A percentile compares a stretch with the other conserved stretches of the same genome.
phyloP scores from a whole-genome alignment of 306 rosid species.

The Sicyos edulis region DNA sequence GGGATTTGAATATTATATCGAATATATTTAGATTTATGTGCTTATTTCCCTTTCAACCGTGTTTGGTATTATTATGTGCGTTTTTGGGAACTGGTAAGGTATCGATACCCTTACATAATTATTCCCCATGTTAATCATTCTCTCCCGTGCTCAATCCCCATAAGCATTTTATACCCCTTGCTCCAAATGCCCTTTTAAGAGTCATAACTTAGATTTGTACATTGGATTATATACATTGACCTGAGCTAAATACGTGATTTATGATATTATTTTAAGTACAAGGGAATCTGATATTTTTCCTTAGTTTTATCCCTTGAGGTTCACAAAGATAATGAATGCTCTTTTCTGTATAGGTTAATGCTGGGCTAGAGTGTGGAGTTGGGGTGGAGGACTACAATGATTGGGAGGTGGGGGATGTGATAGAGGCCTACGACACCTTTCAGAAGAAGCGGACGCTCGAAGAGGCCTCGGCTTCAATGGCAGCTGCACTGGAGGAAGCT shows the following conservation, averaged over 20 bases:
- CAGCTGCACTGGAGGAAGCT: slow-evolving; percentile 74
- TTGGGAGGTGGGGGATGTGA: slow-evolving; percentile 77
- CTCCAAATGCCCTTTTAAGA: no score
- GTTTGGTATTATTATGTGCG: no score
- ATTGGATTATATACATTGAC: background rate
- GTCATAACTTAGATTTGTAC: background rate
- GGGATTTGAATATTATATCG: no score
- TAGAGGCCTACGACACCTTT: slow-evolving; percentile 64
- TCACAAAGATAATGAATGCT: background rate
- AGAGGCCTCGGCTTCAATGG: slow-evolving; percentile 90
- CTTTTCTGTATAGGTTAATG: slow-evolving; percentile 51
- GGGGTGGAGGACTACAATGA: slow-evolving; percentile 70
- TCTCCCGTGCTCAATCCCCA: no score
- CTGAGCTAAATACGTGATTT: background rate
- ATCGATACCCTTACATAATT: no score
- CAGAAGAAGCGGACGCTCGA: slow-evolving; percentile 87
- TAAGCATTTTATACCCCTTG: background rate
- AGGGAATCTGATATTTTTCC: background rate
- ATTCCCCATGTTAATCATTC: no score
- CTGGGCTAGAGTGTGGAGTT: slow-evolving; percentile 94
- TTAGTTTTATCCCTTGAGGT: background rate
- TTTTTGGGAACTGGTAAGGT: no score
- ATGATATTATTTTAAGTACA: no score
- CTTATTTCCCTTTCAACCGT: no score
- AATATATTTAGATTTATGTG: no score